phyloP scores from a whole-genome alignment of 2,329 filamentous ascomycete species.

The Massarina eburnea region DNA sequence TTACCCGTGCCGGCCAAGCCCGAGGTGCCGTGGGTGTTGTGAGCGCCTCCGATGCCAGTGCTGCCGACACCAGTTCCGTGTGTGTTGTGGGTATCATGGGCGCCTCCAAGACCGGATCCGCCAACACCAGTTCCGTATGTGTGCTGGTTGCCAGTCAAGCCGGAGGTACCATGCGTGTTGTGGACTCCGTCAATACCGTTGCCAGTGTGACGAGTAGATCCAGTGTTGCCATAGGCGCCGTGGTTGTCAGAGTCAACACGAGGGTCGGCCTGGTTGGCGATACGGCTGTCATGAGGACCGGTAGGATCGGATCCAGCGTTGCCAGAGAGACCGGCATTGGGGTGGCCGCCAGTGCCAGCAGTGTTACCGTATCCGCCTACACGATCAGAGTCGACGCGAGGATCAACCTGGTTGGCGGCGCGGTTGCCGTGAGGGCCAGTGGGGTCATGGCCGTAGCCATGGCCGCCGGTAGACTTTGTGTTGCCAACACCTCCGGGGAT shows the following conservation, averaged over 20 bases:
- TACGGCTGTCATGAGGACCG: slow-evolving; percentile 30
- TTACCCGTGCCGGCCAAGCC: slow-evolving; percentile 14
- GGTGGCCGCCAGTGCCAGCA: slow-evolving; percentile 5
- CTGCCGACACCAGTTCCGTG: slow-evolving; percentile 6
- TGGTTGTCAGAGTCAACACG: slow-evolving; percentile 30
- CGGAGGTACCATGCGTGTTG: neutral
- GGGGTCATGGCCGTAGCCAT: neutral
- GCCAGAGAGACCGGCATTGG: slow-evolving; percentile 13
- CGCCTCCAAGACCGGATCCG: slow-evolving; percentile 13
- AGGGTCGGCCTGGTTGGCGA: slow-evolving; percentile 34
- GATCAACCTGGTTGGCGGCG: slow-evolving; percentile 19
- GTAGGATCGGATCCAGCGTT: slow-evolving; percentile 22
- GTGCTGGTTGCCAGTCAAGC: slow-evolving; percentile 12
- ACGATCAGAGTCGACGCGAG: slow-evolving; percentile 13
- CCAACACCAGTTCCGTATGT: slow-evolving; percentile 20
- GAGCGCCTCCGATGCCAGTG: neutral
- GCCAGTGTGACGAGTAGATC: neutral
- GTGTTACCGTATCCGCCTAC: slow-evolving; percentile 14
- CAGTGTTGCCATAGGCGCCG: slow-evolving; percentile 23
- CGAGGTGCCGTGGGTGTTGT: slow-evolving; percentile 1
- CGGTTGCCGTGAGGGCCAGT: slow-evolving; percentile 22
- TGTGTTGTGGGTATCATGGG: slow-evolving; percentile 5
- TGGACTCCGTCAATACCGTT: too few relatives aligned
- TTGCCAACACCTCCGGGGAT: slow-evolving; percentile 13
- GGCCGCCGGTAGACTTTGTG: slow-evolving; percentile 3